Percentiles rank a stretch among this genome's conserved stretches.
These are phyloP conservation scores for Botrytis deweyae DNA, from an alignment of 2,329 filamentous ascomycete genomes.

Conservation along the genomic window DNA sequence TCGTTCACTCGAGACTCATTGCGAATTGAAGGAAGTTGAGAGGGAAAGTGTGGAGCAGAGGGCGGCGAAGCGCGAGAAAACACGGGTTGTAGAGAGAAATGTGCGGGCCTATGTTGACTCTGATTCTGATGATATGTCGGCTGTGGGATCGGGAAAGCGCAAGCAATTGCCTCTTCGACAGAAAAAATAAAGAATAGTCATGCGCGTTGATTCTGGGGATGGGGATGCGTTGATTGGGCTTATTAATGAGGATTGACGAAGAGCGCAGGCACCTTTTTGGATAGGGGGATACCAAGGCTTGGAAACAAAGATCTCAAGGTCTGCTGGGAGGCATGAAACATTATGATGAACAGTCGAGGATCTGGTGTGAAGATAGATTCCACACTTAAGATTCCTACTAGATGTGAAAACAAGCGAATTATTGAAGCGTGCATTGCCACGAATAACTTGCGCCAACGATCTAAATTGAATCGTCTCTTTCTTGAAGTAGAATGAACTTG, in stretches of 20 bases:
- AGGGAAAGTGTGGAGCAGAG: neutral
- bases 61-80: neutral
- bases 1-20: neutral
- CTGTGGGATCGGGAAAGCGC: neutral
- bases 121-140: neutral
- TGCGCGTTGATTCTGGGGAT: neutral
- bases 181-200: neutral
- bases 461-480: neutral
- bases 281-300: neutral
- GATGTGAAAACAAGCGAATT: neutral
- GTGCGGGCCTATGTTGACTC: neutral
- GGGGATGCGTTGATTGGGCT: neutral
- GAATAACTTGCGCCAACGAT: neutral
- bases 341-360: fast-evolving
- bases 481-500: neutral
- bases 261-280: neutral
- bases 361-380: neutral
- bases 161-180: neutral
- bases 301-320: neutral
- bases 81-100: neutral
- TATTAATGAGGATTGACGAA: neutral
- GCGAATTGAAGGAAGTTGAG: neutral
- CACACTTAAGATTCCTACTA: neutral
- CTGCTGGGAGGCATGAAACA: neutral
- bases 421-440: neutral